Percentiles rank a stretch among this genome's conserved stretches.
These are phyloP conservation scores for Lasiodiplodia hormozganensis DNA, from an alignment of 2,329 filamentous ascomycete species.

Conservation along the genomic window DNA sequence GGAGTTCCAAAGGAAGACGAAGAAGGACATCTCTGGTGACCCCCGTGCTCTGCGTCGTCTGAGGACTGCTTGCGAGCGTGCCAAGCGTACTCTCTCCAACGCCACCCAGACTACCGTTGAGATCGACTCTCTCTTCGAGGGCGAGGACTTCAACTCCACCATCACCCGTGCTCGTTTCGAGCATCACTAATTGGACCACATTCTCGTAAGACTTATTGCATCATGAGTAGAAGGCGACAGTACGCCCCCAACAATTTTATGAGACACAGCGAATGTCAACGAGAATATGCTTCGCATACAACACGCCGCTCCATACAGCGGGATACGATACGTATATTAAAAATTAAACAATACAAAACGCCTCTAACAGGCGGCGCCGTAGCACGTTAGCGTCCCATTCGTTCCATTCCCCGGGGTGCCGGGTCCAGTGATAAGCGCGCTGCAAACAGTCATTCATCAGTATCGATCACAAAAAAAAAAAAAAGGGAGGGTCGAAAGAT, in stretches of 20 bases:
- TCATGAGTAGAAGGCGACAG: too few species aligned
- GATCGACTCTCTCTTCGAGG: slow-evolving; percentile 98
- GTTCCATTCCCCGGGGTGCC: not conserved
- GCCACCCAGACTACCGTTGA: slow-evolving; percentile 97
- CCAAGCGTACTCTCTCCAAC: slow-evolving; percentile 98
- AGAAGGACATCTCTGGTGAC: slow-evolving; percentile 74
- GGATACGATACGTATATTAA: not conserved
- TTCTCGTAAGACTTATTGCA: too few species aligned
- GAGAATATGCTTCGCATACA: too few species aligned
- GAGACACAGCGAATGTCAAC: too few species aligned
- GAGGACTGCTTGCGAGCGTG: slow-evolving; percentile 97
- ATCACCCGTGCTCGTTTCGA: slow-evolving; percentile 99
- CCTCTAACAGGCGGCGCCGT: not conserved
- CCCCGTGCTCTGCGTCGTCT: slow-evolving; percentile 93
- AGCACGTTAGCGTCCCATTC: not conserved
- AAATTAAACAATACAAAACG: not conserved
- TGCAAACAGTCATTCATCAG: not conserved
- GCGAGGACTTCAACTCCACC: slow-evolving; percentile 95
- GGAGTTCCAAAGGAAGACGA: too few species aligned
- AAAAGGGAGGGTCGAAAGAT: not conserved
- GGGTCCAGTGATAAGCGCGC: slow-evolving; percentile 1
- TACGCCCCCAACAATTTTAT: too few species aligned
- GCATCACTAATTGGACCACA: slow-evolving; percentile 32
- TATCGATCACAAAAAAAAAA: not conserved
- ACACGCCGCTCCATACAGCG: too few species aligned